A percentile compares a stretch with the other conserved stretches of the same genome.
phyloP scores from a whole-genome alignment of 1,139 yeast species.

The Pichia sp. region DNA sequence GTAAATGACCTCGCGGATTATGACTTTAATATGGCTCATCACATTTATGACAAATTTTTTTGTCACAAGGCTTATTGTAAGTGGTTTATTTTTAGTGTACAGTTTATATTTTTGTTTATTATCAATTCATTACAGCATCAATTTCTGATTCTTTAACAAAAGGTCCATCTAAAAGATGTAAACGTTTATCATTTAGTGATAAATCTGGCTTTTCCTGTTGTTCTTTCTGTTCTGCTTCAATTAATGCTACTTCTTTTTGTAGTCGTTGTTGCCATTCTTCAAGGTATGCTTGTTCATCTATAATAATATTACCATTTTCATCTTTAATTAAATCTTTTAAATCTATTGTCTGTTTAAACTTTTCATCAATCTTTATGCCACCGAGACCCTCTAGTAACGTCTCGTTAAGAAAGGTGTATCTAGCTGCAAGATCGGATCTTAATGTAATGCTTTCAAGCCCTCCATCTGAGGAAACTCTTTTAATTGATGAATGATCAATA shows the following conservation, averaged over 20 bases:
- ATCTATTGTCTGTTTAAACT: slow-evolving; percentile 16
- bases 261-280: slow-evolving; percentile 16
- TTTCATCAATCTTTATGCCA: slow-evolving; percentile 8
- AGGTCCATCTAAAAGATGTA: background rate
- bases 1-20: too few species aligned
- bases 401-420: slow-evolving; percentile 28
- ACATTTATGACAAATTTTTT: too few species aligned
- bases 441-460: slow-evolving; percentile 27
- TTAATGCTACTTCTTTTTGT: slow-evolving; percentile 8
- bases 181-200: background rate
- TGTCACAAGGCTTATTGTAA: too few species aligned
- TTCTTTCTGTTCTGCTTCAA: background rate
- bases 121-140: too few species aligned
- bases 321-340: slow-evolving; percentile 18
- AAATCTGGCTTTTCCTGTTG: background rate
- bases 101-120: too few species aligned
- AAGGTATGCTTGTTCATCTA: slow-evolving; percentile 16
- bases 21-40: too few species aligned
- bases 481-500: slow-evolving; percentile 23
- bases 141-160: too few species aligned
- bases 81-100: too few species aligned
- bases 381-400: slow-evolving; percentile 24
- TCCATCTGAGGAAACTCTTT: slow-evolving; percentile 19
- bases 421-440: slow-evolving; percentile 29
- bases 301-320: slow-evolving; percentile 10